Evolutionary conservation across 2,329 filamentous ascomycete species (phyloP).

Genomic region (Emergomyces orientalis): DNA sequence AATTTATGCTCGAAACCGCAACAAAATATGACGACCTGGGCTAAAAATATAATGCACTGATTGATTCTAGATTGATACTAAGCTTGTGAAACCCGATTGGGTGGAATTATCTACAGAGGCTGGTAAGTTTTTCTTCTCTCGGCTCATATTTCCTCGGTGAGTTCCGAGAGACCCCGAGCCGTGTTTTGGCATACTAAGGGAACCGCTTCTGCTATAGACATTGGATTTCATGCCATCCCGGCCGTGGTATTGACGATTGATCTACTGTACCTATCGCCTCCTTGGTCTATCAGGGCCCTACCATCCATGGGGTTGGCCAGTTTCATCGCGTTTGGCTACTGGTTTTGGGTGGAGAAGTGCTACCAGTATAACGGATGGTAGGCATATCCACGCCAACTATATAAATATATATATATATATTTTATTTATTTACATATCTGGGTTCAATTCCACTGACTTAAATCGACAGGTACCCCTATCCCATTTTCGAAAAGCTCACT

Average conservation of each 20-base stretch:
- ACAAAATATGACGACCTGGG: neutral
- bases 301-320: conserved; percentile 44
- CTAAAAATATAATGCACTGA: neutral
- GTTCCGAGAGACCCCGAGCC: neutral
- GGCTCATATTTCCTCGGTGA: neutral
- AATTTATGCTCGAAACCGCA: neutral
- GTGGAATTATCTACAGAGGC: conserved; percentile 29
- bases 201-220: conserved; percentile 23
- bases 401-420: neutral
- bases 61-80: conserved; percentile 32
- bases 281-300: conserved; percentile 48
- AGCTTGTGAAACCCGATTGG: conserved; percentile 43
- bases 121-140: conserved; percentile 21
- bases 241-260: conserved; percentile 47
- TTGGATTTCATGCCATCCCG: conserved; percentile 45
- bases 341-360: conserved; percentile 56
- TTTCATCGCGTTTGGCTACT: conserved; percentile 49
- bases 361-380: conserved; percentile 52
- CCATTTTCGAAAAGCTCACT: conserved; percentile 62
- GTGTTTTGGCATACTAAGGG: neutral
- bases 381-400: neutral
- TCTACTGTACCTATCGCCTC: conserved; percentile 49
- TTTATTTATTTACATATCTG: too few species aligned
- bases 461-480: conserved; percentile 45
- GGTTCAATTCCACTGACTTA: neutral